phyloP scores from a whole-genome alignment of 352 stramenopile genomes.

The Phytophthora crassamura region DNA sequence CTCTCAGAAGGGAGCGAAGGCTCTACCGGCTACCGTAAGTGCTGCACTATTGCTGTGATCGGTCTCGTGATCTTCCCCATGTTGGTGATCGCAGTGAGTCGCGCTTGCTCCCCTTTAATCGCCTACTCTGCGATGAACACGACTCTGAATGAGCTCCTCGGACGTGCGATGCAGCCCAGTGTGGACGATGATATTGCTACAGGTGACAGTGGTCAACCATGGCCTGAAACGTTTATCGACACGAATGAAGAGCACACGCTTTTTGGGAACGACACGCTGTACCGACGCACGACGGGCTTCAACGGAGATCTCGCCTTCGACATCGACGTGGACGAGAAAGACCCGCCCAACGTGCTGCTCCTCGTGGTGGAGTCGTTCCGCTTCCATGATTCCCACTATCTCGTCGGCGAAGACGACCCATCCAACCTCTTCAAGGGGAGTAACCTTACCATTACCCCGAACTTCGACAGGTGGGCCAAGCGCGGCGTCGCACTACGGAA shows the following conservation, averaged over 20 bases:
- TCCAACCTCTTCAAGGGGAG: slow-evolving; percentile 37
- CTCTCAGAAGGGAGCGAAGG: too few relatives aligned
- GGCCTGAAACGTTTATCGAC: slow-evolving; percentile 10
- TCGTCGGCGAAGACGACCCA: slow-evolving; percentile 45
- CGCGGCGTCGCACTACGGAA: slow-evolving; percentile 54
- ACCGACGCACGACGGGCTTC: slow-evolving; percentile 12
- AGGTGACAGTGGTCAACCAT: background rate
- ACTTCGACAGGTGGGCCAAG: slow-evolving; percentile 56
- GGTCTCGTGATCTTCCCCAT: slow-evolving; percentile 9
- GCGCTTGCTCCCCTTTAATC: slow-evolving; percentile 22
- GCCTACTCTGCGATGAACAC: slow-evolving; percentile 43
- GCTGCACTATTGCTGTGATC: background rate
- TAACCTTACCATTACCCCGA: slow-evolving; percentile 37
- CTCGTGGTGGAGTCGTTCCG: slow-evolving; percentile 58
- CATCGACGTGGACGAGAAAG: slow-evolving; percentile 32
- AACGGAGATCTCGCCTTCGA: slow-evolving; percentile 31
- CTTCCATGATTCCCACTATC: slow-evolving; percentile 51
- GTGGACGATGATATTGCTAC: too few relatives aligned
- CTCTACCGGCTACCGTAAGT: background rate
- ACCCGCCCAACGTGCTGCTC: slow-evolving; percentile 55
- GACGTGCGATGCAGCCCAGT: slow-evolving; percentile 10
- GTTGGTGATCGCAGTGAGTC: slow-evolving; percentile 15
- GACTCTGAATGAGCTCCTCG: slow-evolving; percentile 44
- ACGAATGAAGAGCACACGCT: slow-evolving; percentile 18
- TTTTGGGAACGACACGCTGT: slow-evolving; percentile 9